phyloP scores from a whole-genome alignment of 345 rosid species.

The Murraya paniculata region DNA sequence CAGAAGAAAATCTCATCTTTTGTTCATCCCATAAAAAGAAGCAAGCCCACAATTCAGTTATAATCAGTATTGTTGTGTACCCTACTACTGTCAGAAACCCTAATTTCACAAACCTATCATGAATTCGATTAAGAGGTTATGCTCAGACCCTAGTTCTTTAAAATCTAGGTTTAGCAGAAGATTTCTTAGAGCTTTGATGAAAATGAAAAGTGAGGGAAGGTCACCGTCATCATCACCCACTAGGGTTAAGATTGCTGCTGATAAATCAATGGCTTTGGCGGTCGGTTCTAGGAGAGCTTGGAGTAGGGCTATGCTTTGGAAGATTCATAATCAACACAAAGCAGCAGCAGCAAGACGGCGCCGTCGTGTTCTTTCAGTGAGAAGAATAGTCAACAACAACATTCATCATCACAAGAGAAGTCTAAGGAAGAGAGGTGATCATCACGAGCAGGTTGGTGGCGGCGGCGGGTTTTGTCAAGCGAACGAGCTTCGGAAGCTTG shows the following conservation, averaged over 20 bases:
- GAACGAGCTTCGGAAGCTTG: conserved; percentile 41
- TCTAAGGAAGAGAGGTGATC: neutral
- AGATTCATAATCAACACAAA: conserved; percentile 18
- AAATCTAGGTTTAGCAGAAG: conserved; percentile 38
- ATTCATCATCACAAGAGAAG: conserved; percentile 4
- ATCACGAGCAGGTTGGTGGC: neutral
- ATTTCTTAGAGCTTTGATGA: conserved; percentile 40
- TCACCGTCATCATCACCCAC: conserved; percentile 10
- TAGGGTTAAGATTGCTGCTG: conserved; percentile 44
- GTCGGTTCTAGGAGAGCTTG: conserved; percentile 48
- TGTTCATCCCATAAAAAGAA: conserved; percentile 15
- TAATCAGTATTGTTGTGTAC: neutral
- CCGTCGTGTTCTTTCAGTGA: neutral
- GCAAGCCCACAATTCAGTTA: neutral
- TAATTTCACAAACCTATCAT: conserved; percentile 18
- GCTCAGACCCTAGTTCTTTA: conserved; percentile 26
- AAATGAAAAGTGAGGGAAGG: conserved; percentile 21
- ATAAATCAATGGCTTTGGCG: conserved; percentile 50
- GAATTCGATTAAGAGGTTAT: conserved; percentile 13
- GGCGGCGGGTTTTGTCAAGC: conserved; percentile 5
- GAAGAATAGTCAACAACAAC: conserved; percentile 4
- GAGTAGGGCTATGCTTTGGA: conserved; percentile 45
- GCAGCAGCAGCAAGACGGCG: neutral
- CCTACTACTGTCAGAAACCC: conserved; percentile 21
- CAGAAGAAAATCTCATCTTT: conserved; percentile 30